Percentiles rank a stretch among this genome's conserved stretches.
Evolutionary conservation across 1,139 yeast species (phyloP).

Genomic region (Yamadazyma sp.): DNA sequence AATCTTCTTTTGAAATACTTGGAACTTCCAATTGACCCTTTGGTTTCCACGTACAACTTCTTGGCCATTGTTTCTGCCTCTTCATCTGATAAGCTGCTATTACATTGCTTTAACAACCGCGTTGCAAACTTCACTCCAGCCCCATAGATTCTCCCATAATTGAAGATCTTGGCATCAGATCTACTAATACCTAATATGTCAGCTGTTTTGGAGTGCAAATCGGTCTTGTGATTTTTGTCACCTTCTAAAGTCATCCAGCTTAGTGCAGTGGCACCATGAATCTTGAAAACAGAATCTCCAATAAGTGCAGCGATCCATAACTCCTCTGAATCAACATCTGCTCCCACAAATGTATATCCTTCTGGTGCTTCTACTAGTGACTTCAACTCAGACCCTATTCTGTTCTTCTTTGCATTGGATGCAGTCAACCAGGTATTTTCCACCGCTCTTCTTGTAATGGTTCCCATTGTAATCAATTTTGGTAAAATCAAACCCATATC

Average conservation of each 20-base stretch:
- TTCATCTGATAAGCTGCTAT: constrained; percentile 63
- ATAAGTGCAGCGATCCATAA: constrained; percentile 96
- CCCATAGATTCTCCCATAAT: constrained; percentile 96
- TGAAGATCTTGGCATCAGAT: constrained; percentile 91
- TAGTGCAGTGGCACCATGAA: constrained; percentile 94
- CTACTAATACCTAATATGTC: constrained; percentile 84
- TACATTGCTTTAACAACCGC: constrained; percentile 76
- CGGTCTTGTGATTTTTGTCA: constrained; percentile 85
- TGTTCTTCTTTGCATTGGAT: constrained; percentile 78
- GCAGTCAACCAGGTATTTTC: constrained; percentile 98
- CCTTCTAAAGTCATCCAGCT: constrained; percentile 99
- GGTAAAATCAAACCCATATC: constrained; percentile 80
- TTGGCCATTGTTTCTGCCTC: constrained; percentile 72
- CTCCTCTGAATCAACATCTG: constrained; percentile 98
- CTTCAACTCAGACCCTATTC: constrained; percentile 93
- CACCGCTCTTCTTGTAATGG: constrained; percentile 93
- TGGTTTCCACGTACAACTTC: constrained; percentile 73
- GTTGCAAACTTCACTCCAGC: constrained; percentile 94
- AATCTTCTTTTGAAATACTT: constrained; percentile 30
- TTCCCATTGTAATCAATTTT: constrained; percentile 87
- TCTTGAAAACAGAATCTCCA: constrained; percentile 85
- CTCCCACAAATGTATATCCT: constrained; percentile 93
- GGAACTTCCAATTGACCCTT: constrained; percentile 53
- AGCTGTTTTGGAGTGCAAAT: constrained; percentile 93
- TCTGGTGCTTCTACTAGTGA: constrained; percentile 83